Evolutionary conservation across 2,329 filamentous ascomycete species (phyloP).

Genomic region (Beauveria sp.): DNA sequence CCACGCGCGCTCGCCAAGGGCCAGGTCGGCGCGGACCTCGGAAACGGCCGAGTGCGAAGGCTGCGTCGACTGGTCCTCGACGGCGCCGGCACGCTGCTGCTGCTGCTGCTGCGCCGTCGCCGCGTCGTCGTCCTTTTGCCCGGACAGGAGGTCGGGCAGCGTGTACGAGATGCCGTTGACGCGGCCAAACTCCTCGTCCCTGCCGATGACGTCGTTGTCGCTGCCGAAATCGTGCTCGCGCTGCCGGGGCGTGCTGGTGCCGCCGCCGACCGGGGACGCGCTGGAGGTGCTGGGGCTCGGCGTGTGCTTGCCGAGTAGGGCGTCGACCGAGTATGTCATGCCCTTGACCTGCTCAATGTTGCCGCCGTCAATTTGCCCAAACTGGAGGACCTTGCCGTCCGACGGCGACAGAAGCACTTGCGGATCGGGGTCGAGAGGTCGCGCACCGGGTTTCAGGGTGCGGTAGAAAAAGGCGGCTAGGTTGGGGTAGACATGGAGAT

Average conservation of each 20-base stretch:
- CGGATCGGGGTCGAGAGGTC: conserved; percentile 74
- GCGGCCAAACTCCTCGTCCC: conserved; percentile 86
- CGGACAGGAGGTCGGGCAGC: conserved; percentile 78
- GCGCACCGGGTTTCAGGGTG: conserved; percentile 77
- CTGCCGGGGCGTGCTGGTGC: conserved; percentile 17
- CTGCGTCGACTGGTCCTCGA: conserved; percentile 66
- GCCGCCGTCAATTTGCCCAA: conserved; percentile 82
- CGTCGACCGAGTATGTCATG: conserved; percentile 94
- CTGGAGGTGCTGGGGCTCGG: conserved; percentile 47
- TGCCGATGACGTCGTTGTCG: conserved; percentile 60
- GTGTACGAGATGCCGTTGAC: conserved; percentile 96
- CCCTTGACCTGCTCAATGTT: conserved; percentile 99
- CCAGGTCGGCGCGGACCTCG: conserved; percentile 78
- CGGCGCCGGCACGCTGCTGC: conserved; percentile 15
- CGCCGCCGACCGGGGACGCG: conserved; percentile 15
- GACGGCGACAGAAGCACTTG: conserved; percentile 80
- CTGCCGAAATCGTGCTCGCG: conserved; percentile 36
- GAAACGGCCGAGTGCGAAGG: conserved; percentile 63
- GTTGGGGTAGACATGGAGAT: conserved; percentile 85
- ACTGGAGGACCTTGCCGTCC: conserved; percentile 86
- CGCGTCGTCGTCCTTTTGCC: conserved; percentile 38
- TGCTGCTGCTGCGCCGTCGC: conserved; percentile 27
- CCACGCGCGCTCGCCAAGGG: conserved; percentile 63
- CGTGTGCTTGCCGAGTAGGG: conserved; percentile 67
- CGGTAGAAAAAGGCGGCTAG: conserved; percentile 97